These are phyloP conservation scores for Microstroma glucosiphilum DNA, from an alignment of 1,284 basidiomycete genomes.

Conservation along the genomic window DNA sequence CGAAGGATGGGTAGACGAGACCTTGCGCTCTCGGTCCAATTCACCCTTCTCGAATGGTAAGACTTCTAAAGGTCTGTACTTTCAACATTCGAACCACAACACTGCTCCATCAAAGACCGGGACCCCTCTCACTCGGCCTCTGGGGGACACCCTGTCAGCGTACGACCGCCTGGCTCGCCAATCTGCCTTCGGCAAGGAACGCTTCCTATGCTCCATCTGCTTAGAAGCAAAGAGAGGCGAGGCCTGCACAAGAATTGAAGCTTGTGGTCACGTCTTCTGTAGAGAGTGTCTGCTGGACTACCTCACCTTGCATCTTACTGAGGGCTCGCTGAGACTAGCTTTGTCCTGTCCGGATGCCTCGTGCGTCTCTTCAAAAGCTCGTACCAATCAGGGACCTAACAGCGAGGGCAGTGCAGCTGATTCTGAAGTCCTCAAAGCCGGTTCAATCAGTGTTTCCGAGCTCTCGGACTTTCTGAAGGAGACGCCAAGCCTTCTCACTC, in stretches of 20 bases:
- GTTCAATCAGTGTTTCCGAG: constrained; percentile 9
- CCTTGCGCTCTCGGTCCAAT: too few species aligned
- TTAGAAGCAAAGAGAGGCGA: constrained; percentile 14
- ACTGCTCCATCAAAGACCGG: too few species aligned
- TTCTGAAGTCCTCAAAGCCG: not conserved
- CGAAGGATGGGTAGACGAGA: constrained; percentile 12
- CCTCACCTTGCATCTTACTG: constrained; percentile 11
- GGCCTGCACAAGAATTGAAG: constrained; percentile 10
- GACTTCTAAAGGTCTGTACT: not conserved
- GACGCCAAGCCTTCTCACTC: constrained; percentile 3
- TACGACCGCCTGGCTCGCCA: constrained; percentile 12
- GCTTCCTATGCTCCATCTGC: constrained; percentile 18
- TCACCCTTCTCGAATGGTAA: not conserved
- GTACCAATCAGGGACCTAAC: not conserved
- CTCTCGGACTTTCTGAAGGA: constrained; percentile 11
- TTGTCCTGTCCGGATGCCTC: constrained; percentile 17
- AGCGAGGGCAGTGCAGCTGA: not conserved
- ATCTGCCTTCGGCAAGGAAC: constrained; percentile 13
- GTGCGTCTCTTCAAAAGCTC: constrained; percentile 10
- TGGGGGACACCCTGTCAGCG: not conserved
- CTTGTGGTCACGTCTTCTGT: constrained; percentile 20
- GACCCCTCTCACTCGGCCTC: not conserved
- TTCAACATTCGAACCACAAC: not conserved
- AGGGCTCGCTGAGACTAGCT: constrained; percentile 15
- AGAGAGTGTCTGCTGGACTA: constrained; percentile 16